These are phyloP conservation scores for Eremothecium coryli DNA, from an alignment of 1,139 yeast genomes.

Conservation along the genomic window DNA sequence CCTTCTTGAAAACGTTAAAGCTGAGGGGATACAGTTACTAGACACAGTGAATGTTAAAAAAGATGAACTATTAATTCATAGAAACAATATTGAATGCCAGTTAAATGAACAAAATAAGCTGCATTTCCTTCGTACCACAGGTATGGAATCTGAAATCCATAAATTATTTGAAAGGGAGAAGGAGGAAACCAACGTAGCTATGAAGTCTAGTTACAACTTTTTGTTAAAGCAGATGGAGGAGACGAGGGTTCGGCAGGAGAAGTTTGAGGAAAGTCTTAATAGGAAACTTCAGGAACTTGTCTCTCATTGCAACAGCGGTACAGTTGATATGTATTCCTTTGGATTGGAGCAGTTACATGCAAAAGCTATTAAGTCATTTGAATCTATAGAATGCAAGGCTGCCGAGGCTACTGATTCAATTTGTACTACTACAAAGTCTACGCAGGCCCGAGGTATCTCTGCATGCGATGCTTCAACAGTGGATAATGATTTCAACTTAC, in stretches of 20 bases:
- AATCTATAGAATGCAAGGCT: background rate
- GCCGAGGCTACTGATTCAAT: too few species aligned
- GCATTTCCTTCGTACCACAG: slow-evolving; percentile 6
- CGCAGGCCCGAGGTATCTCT: too few species aligned
- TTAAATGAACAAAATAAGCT: background rate
- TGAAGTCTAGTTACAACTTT: slow-evolving; percentile 4
- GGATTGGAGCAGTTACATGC: background rate
- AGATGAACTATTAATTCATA: background rate
- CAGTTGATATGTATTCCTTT: slow-evolving; percentile 1
- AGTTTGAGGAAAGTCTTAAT: background rate
- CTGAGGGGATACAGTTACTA: background rate
- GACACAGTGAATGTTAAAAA: background rate
- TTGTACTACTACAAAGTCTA: too few species aligned
- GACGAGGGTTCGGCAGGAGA: slow-evolving; percentile 1
- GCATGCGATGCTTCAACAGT: background rate
- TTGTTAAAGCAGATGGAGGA: slow-evolving; percentile 3
- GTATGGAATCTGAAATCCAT: slow-evolving; percentile 3
- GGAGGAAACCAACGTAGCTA: slow-evolving; percentile 1
- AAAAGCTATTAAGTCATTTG: background rate
- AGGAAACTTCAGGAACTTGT: background rate
- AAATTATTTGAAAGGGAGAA: slow-evolving; percentile 5
- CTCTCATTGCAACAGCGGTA: background rate
- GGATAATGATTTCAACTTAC: background rate
- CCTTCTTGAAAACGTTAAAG: background rate
- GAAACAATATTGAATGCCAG: background rate